Evolutionary conservation across 2,329 filamentous ascomycete species (phyloP), one percentile per base, ranked within the genome.

Genomic region (Aspergillus sclerotialis): DNA sequence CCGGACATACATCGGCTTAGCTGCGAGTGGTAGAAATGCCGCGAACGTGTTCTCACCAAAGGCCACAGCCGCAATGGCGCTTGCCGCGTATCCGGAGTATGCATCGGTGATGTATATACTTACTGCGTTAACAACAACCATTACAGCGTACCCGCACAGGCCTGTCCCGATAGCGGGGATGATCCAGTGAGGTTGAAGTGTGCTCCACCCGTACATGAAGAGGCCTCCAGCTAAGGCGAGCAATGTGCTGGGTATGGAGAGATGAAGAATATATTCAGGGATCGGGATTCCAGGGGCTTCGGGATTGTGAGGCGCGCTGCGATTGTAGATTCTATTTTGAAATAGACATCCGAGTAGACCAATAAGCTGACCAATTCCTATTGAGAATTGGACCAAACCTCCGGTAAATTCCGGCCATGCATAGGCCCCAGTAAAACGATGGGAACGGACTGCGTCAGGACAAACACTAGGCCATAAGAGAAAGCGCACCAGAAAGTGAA

Each of bases 41-140:
- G 31, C 31, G 17, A 33, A 33, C 11, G 31, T 33, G n/a, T 33
- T 33, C 23, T 33, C 31, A 2, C 31, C 31, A 28, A 33, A 33
- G 9, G 31, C 23, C 4, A 33, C 21, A 1, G 31, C 31, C 6
- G 31, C 31, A 27, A 33, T 33, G 7, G 31, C 31, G 17, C 31
- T 33, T 8, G 31, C 31, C 12, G 31, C 31, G 15, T 33, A 33
- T 7, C 31, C 31, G 6, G 31, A 16, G 8, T 33, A 33, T 3
- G 31, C 13, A 10, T 33, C 31, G 4, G 31, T 33, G 5, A 33
- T 23, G 15, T 33, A 33, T 21, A 33, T 24, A 17, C 23, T 33
- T 9, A 23, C 31, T 7, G 31, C 14, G 9, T 16, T 33, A 4
- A 33, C 31, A 7, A 33, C 27, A 7, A 24, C 25, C 31, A 33